A percentile compares a stretch with the other conserved stretches of the same genome.
These are phyloP conservation scores for Beverwykella pulmonaria DNA, from an alignment of 495 filamentous ascomycete species.

Conservation along the genomic window DNA sequence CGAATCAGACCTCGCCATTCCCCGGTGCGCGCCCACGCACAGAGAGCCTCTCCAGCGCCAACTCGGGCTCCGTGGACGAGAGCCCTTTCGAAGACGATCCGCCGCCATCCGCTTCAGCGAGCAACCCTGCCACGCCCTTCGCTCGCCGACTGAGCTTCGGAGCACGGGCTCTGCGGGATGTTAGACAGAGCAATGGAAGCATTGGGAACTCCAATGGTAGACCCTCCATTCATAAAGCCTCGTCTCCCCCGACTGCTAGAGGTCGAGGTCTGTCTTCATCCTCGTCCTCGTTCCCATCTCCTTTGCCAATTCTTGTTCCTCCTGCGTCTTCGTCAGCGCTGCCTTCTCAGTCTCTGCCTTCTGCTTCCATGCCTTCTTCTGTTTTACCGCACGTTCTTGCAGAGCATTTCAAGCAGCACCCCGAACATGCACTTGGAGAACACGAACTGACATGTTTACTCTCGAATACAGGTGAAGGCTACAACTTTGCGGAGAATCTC, in stretches of 20 bases:
- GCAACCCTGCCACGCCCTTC: constrained; percentile 69
- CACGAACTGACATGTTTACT: constrained; percentile 61
- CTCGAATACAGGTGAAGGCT: constrained; percentile 76
- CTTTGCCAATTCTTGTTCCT: constrained; percentile 21
- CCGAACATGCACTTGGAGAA: constrained; percentile 45
- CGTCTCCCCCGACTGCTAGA: constrained; percentile 51
- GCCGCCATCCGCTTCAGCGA: constrained; percentile 28
- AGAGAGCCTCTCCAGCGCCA: constrained; percentile 70
- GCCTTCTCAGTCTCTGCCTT: constrained; percentile 50
- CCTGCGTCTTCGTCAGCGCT: constrained; percentile 41
- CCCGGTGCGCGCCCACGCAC: constrained; percentile 60
- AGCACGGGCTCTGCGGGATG: constrained; percentile 77
- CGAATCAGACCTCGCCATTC: constrained; percentile 62
- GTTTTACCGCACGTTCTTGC: constrained; percentile 16
- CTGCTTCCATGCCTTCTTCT: constrained; percentile 35
- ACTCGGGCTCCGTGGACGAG: constrained; percentile 80
- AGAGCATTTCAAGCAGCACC: constrained; percentile 33
- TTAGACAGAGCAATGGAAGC: constrained; percentile 50
- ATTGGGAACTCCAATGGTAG: constrained; percentile 46
- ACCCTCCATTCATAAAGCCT: constrained; percentile 43
- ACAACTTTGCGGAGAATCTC: constrained; percentile 94
- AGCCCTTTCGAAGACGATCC: constrained; percentile 78
- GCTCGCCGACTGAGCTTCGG: constrained; percentile 88
- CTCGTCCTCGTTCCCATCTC: constrained; percentile 28
- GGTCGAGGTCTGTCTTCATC: constrained; percentile 53